These are phyloP conservation scores for Rhizopogon rudus DNA, from an alignment of 768 basidiomycete species.

Conservation along the genomic window DNA sequence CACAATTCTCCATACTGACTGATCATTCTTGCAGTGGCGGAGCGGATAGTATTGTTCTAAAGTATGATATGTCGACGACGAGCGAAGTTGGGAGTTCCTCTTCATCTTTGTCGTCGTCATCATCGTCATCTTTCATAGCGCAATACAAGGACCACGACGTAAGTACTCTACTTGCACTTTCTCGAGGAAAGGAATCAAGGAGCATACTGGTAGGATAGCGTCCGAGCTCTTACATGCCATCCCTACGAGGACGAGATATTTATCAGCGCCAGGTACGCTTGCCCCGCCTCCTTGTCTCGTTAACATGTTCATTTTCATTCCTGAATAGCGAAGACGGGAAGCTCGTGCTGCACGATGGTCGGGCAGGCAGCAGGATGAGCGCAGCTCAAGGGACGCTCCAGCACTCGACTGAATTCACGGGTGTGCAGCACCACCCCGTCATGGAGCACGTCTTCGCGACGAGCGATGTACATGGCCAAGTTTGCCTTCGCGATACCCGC, in stretches of 20 bases:
- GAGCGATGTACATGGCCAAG: conserved; percentile 51
- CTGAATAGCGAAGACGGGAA: conserved; percentile 62
- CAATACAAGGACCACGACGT: conserved; percentile 29
- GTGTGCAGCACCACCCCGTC: conserved; percentile 61
- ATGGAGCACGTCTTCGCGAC: conserved; percentile 69
- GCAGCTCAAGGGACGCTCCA: conserved; percentile 49
- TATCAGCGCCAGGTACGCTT: conserved; percentile 28
- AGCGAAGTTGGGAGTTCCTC: conserved; percentile 8
- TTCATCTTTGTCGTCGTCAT: background rate
- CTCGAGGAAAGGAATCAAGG: background rate
- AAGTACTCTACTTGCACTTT: conserved; percentile 1
- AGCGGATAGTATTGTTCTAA: conserved; percentile 43
- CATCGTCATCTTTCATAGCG: conserved; percentile 12
- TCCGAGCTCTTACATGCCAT: conserved; percentile 62
- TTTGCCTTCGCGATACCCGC: conserved; percentile 64
- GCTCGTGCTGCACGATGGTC: conserved; percentile 57
- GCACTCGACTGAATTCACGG: conserved; percentile 52
- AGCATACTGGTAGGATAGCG: conserved; percentile 46
- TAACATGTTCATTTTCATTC: background rate
- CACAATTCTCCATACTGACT: conserved; percentile 4
- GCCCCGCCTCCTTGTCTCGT: background rate
- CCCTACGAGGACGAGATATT: conserved; percentile 61
- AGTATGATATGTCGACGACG: conserved; percentile 47
- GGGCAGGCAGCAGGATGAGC: conserved; percentile 30
- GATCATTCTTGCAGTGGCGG: conserved; percentile 41